These are phyloP conservation scores for Nakaseomyces nivariensis DNA, from an alignment of 1,139 yeast genomes.

Conservation along the genomic window DNA sequence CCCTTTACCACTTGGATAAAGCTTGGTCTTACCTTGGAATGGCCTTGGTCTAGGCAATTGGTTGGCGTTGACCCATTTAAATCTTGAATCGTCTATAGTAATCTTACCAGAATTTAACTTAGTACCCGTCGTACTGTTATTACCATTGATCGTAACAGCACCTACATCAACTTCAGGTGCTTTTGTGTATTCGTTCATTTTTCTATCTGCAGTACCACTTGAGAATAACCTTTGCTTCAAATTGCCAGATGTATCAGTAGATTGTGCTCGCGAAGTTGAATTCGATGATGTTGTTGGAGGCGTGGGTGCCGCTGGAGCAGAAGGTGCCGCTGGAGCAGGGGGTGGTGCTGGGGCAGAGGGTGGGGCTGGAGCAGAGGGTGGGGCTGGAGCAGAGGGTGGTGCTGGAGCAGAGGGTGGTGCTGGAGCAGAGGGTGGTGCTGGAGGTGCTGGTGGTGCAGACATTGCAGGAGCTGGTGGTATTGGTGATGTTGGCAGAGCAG, in stretches of 20 bases:
- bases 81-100: conserved; percentile 64
- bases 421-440: conserved; percentile 15
- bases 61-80: conserved; percentile 55
- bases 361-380: conserved; percentile 21
- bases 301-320: conserved; percentile 10
- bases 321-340: conserved; percentile 1
- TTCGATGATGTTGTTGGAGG: conserved; percentile 12
- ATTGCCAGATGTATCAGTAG: conserved; percentile 16
- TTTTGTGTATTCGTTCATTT: conserved; percentile 15
- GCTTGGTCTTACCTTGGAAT: conserved; percentile 57
- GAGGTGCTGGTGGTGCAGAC: conserved; percentile 9
- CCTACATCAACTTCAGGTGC: conserved; percentile 32
- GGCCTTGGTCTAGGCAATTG: conserved; percentile 79
- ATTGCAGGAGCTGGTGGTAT: conserved; percentile 7
- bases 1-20: conserved; percentile 95
- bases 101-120: conserved; percentile 36
- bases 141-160: conserved; percentile 26
- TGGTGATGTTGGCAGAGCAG: conserved; percentile 15
- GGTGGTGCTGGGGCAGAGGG: conserved; percentile 15
- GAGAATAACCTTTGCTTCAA: conserved; percentile 28
- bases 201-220: conserved; percentile 15
- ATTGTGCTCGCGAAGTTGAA: conserved; percentile 13
- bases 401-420: conserved; percentile 8
- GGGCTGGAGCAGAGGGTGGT: conserved; percentile 9
- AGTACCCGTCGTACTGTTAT: conserved; percentile 32